Base-by-base conservation (phyloP, 768 basidiomycete genomes). In the Aureoboletus auriporus region DNA sequence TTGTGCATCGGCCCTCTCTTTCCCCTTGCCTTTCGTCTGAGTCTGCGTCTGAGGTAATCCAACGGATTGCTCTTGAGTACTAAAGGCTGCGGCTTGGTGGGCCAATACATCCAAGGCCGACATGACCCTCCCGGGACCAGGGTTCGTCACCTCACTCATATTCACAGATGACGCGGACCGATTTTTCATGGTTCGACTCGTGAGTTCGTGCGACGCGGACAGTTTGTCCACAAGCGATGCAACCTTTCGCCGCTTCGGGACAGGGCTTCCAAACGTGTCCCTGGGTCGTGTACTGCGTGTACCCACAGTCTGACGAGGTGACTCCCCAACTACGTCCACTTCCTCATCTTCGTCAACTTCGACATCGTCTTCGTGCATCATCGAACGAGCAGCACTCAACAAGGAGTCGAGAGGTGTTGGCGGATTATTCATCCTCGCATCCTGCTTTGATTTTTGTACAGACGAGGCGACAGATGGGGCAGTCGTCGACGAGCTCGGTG, bases 21-120 rank as follows among this genome's bases (percentile, higher is more conserved):
- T 61, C 13, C 55, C 63, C 41, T 62, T 65, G 6, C 45, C 63
- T 50, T 56, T 56, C 4, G 35, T 16, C 14, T 50, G 54, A 13
- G 37, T 20, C 14, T 23, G 20, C 20, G 20, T 23, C 4, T 23
- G 20, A 2, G 27, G 41, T 16, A 44, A 13, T n/a, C n/a, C n/a
- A 5, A 34, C n/a, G 5, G 53, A 14, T 46, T 59, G 63, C 52
- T 71, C 60, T 58, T 71, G 52, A 55, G 72, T 61, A 62, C 70
- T 65, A 63, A 77, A 77, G 13, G 68, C 78, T 8, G 82, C 82
- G 4, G 86, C 84, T 60, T 87, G 84, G 54, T 86, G 84, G 1
- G 86, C 86, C 30, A 88, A 68, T 8, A 89, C 84, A 56, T 89
- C 84, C 57, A 89, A 67, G 7, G 82, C 86, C 51, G 79, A 78